Percentiles rank a stretch among this genome's conserved stretches.
These are phyloP conservation scores for Wallacemonas sp. DNA, from an alignment of 208 protist genomes.

Conservation along the genomic window DNA sequence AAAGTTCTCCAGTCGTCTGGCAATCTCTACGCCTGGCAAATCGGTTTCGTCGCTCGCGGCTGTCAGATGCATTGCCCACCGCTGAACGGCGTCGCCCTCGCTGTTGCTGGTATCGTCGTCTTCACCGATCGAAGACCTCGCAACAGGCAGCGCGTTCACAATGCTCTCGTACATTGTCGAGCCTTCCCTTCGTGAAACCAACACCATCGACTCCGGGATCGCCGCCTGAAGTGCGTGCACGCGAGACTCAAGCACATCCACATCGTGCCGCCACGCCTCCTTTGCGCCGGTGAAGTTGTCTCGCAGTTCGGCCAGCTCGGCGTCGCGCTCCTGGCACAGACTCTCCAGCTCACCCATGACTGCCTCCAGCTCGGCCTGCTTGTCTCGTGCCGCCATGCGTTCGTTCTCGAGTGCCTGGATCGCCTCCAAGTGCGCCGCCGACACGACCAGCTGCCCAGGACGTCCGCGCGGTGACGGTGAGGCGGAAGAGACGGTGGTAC, in stretches of 20 bases:
- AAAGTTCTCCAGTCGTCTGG: slow-evolving; percentile 34
- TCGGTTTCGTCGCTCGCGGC: slow-evolving; percentile 16
- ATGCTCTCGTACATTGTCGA: slow-evolving; percentile 3
- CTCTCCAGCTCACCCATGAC: slow-evolving; percentile 54
- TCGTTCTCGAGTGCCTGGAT: slow-evolving; percentile 60
- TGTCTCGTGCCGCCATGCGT: slow-evolving; percentile 34
- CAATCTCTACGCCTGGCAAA: slow-evolving; percentile 10
- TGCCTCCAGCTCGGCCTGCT: slow-evolving; percentile 46
- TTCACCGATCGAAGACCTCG: no score
- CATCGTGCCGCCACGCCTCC: slow-evolving; percentile 52
- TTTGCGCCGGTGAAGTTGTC: slow-evolving; percentile 52
- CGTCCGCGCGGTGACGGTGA: slow-evolving; percentile 7
- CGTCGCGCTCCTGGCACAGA: slow-evolving; percentile 46
- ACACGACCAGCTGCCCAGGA: slow-evolving; percentile 36
- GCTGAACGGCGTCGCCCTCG: slow-evolving; percentile 11
- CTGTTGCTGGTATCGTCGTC: background rate
- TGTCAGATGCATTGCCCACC: slow-evolving; percentile 33
- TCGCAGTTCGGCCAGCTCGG: slow-evolving; percentile 52
- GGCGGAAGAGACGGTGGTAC: background rate
- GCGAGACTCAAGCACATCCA: slow-evolving; percentile 58
- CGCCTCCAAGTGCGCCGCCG: slow-evolving; percentile 50
- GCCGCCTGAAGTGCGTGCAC: slow-evolving; percentile 42
- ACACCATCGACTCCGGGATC: slow-evolving; percentile 21
- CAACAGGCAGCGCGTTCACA: background rate
- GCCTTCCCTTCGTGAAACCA: slow-evolving; percentile 11